Percentiles rank a stretch among this genome's conserved stretches.
These are phyloP conservation scores for Agrocybe praecox DNA, from an alignment of 768 basidiomycete genomes.

Conservation along the genomic window DNA sequence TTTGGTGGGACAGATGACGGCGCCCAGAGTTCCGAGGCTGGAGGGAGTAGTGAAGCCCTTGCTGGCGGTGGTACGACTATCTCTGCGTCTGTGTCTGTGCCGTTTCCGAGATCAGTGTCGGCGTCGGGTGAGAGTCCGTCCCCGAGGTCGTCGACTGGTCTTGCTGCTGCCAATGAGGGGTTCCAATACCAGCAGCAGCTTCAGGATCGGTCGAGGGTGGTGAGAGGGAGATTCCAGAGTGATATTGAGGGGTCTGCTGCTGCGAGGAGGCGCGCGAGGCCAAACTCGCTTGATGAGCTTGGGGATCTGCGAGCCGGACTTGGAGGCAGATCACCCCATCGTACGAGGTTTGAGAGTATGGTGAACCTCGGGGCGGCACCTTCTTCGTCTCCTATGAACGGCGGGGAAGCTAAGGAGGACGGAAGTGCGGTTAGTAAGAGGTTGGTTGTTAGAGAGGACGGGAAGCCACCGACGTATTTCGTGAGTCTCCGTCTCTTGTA, in stretches of 20 bases:
- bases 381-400: constrained; percentile 42
- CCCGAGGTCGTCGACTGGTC: constrained; percentile 40
- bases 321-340: constrained; percentile 38
- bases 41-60: not conserved
- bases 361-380: constrained; percentile 59
- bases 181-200: not conserved
- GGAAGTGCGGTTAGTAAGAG: constrained; percentile 67
- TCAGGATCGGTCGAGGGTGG: constrained; percentile 40
- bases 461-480: constrained; percentile 77
- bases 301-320: constrained; percentile 28
- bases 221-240: constrained; percentile 73
- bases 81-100: constrained; percentile 36
- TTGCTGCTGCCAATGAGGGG: constrained; percentile 21
- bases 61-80: not conserved
- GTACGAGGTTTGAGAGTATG: constrained; percentile 76
- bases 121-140: constrained; percentile 32
- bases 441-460: constrained; percentile 79
- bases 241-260: constrained; percentile 68
- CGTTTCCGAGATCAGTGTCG: constrained; percentile 66
- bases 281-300: constrained; percentile 70
- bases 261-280: constrained; percentile 55
- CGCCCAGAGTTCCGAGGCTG: not conserved
- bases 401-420: constrained; percentile 70
- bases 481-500: constrained; percentile 55
- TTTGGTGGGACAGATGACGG: not conserved